Evolutionary conservation across 1,284 basidiomycete species (phyloP).

Genomic region (Irpex lacteus): DNA sequence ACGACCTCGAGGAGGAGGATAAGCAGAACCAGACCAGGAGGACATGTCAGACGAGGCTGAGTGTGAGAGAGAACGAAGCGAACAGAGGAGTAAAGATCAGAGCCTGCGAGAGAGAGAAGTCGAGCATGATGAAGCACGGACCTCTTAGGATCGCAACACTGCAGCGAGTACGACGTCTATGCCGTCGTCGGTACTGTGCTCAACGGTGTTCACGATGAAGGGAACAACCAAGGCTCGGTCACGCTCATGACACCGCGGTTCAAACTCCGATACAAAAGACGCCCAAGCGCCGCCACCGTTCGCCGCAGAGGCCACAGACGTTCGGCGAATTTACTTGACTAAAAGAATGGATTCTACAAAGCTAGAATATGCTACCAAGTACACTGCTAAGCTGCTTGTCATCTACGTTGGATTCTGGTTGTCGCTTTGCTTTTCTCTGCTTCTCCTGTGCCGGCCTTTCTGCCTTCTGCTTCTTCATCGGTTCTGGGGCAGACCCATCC

Average conservation of each 20-base stretch:
- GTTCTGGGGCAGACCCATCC: conserved; percentile 9
- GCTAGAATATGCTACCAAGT: conserved; percentile 55
- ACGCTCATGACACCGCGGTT: conserved; percentile 30
- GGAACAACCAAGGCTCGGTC: conserved; percentile 20
- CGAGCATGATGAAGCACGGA: conserved; percentile 87
- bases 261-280: conserved; percentile 39
- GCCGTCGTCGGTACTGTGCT: conserved; percentile 40
- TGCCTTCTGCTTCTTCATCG: conserved; percentile 27
- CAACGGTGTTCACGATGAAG: conserved; percentile 69
- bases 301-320: not conserved
- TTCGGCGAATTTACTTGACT: not conserved
- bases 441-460: conserved; percentile 33
- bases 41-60: conserved; percentile 59
- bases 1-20: conserved; percentile 67
- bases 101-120: conserved; percentile 57
- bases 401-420: conserved; percentile 19
- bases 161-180: conserved; percentile 50
- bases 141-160: conserved; percentile 67
- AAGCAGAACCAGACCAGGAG: conserved; percentile 61
- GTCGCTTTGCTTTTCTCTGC: conserved; percentile 25
- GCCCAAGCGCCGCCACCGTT: not conserved
- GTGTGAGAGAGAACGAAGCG: conserved; percentile 59
- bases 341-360: not conserved
- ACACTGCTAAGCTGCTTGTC: conserved; percentile 42
- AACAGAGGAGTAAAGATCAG: conserved; percentile 51